Base-by-base conservation (phyloP, 495 filamentous ascomycete genomes). In the Xylaria sp. region DNA sequence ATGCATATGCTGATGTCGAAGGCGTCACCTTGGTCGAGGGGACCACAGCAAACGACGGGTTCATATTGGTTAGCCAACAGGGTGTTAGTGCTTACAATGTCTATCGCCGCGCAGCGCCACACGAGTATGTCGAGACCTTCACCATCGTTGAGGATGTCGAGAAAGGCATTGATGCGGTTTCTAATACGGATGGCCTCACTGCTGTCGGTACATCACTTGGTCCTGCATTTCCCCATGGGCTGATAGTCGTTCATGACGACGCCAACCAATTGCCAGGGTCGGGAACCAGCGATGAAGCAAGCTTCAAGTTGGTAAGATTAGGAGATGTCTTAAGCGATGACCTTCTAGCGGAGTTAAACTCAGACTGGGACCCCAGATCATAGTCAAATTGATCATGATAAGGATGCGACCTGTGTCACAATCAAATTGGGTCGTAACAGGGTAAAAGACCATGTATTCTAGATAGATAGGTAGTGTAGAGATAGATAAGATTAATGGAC, bases 51-150 rank as follows among this genome's bases (percentile, higher is more conserved):
- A 69, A 74, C 19, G 71, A 80, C 37, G 77, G 80, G 2, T 82
- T 79, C 63, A 79, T 82, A 29, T 61, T 82, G 31, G 78, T 80
- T 53, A 80, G 75, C 35, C 77, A 75, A 12, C 78, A 82, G 53
- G 79, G 81, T 35, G 72, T 82, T 1, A 79, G 77, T 44, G 75
- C 80, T 12, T 81, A 79, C 62, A 82, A 80, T 26, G 67, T 81
- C 44, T 82, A 82, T 62, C 71, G 74, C 24, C 80, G 77, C 1
- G 71, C 71, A 15, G 72, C 74, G 14, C 79, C 77, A 17, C 77
- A 81, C 46, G 64, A 76, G 11, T 80, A 72, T 57, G 72, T 80
- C 50, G 76, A 77, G 74, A 80, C 77, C 15, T 80, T 80, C 35
- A 75, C 78, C 2, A 76, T 79, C 48, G 48, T 52, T 7, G 71